Percentiles rank a stretch among this genome's conserved stretches.
phyloP scores from a whole-genome alignment of 148 eudicot species.

The Euryodendron excelsum region DNA sequence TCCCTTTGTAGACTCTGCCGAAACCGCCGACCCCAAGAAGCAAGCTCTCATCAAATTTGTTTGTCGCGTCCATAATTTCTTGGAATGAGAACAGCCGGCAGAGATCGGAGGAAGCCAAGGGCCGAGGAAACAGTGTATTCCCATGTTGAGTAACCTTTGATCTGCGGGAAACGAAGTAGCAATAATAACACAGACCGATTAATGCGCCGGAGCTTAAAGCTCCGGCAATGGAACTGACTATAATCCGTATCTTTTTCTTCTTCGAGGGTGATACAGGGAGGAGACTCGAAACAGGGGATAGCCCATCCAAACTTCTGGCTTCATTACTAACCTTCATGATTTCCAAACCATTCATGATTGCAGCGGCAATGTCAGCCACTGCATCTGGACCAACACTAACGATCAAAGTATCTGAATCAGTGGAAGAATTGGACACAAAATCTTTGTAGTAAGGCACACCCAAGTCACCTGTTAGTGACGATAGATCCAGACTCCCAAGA shows the following conservation, averaged over 20 bases:
- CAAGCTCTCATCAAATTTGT: background rate
- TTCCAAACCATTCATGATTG: conserved; percentile 77
- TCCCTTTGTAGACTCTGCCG: background rate
- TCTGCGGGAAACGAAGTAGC: conserved; percentile 39
- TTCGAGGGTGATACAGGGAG: conserved; percentile 33
- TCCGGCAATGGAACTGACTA: conserved; percentile 51
- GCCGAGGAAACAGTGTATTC: conserved; percentile 68
- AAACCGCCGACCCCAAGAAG: background rate
- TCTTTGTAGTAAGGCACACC: conserved; percentile 70
- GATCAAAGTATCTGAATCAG: conserved; percentile 42
- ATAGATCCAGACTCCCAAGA: conserved; percentile 50
- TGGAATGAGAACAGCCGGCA: background rate
- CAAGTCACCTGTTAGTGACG: conserved; percentile 47
- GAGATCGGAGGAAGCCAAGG: conserved; percentile 18
- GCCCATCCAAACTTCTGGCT: conserved; percentile 64
- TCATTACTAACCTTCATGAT: conserved; percentile 81
- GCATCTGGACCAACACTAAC: conserved; percentile 75
- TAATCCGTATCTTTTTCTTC: conserved; percentile 32
- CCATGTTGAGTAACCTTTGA: conserved; percentile 47
- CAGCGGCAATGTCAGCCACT: conserved; percentile 37
- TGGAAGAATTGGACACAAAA: conserved; percentile 51
- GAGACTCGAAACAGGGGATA: conserved; percentile 50
- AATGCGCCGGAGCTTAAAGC: conserved; percentile 38
- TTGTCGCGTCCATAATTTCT: background rate
- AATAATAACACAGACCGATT: conserved; percentile 46